Evolutionary conservation across 2,329 filamentous ascomycete genomes (phyloP), one percentile per base, ranked within the genome.

Genomic region (Venturia pyrina): DNA sequence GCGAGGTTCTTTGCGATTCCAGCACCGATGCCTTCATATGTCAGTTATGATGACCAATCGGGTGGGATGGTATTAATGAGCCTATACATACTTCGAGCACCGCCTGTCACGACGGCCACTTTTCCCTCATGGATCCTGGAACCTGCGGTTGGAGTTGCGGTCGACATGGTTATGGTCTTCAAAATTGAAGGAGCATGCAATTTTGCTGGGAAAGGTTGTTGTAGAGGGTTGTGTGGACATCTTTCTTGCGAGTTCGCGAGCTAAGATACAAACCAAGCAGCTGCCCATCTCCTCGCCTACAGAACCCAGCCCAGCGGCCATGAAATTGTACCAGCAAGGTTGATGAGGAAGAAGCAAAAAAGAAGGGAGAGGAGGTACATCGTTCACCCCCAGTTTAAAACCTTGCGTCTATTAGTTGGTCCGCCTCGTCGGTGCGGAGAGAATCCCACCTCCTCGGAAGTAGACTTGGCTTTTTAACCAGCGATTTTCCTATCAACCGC

Each of bases 1-100:
- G 89, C 88, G 19, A 93, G 82, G 68, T 87, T 91, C 65, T 84
- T 82, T 61, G 87, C 87, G 60, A 85, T 83, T 34, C 83, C 83
- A 21, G 83, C 83, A 56, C 90, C 90, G 71, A 95, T 93, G 69
- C 90, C 90, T 91, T 69, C 17, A 4, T 57, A 37, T 57, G 53
- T 57, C 28, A 66, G 44, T 66, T 46, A 71, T 65, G 32, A 44
- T 50, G 34, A 40, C 53, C 37, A 62, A 62, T 62, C 13, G 15
- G 43, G 21, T 43, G 19, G 37, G 24, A n/a, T 28, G 13, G 19
- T 13, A 19, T 24, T 37, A 15, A 43, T 15, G 37, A 46, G 19
- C 4, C 44, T 43, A 40, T 61, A 43, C 60, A 21, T 13, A 62
- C 60, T 46, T 44, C 60, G 60, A 40, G 60, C 37, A 19, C 40